Conservation (phyloP, 2,329 filamentous ascomycete species). For the Talaromyces sp. region DNA sequence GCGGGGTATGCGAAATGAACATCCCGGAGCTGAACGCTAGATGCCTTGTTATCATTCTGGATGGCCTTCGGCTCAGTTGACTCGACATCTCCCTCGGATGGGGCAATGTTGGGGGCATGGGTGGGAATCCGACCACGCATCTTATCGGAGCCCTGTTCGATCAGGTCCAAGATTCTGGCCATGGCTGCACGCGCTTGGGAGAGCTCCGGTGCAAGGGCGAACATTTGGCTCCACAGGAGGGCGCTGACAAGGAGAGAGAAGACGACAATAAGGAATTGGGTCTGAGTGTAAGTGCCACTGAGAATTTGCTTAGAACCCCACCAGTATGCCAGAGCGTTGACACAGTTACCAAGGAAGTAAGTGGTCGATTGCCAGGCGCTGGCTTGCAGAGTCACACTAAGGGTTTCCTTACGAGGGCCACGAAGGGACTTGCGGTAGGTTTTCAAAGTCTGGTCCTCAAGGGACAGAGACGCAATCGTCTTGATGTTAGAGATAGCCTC, state of each 20-base stretch:
- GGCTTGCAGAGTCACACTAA: constrained; percentile 51
- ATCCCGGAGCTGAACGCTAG: constrained; percentile 58
- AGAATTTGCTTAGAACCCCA: constrained; percentile 75
- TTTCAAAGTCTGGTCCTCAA: constrained; percentile 53
- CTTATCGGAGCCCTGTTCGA: constrained; percentile 39
- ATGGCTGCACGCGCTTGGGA: constrained; percentile 66
- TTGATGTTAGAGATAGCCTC: constrained; percentile 58
- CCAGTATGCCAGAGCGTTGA: constrained; percentile 78
- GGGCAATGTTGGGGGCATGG: background rate
- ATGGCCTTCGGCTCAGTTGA: constrained; percentile 21
- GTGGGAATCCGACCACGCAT: constrained; percentile 28
- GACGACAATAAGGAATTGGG: constrained; percentile 75
- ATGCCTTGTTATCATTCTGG: constrained; percentile 33
- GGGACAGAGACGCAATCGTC: constrained; percentile 54
- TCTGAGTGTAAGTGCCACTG: constrained; percentile 64
- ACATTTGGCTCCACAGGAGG: constrained; percentile 73
- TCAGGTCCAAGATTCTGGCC: constrained; percentile 56
- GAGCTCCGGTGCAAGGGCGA: constrained; percentile 74
- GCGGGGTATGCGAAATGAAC: constrained; percentile 69
- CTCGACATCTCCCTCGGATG: constrained; percentile 29
- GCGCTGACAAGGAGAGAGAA: constrained; percentile 72
- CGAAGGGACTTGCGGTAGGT: constrained; percentile 50
- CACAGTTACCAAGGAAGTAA: constrained; percentile 60
- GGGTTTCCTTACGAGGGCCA: constrained; percentile 53
- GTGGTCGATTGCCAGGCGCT: constrained; percentile 51